Base-by-base conservation (phyloP, 441 rosid genomes). In the Manihot esculenta region DNA sequence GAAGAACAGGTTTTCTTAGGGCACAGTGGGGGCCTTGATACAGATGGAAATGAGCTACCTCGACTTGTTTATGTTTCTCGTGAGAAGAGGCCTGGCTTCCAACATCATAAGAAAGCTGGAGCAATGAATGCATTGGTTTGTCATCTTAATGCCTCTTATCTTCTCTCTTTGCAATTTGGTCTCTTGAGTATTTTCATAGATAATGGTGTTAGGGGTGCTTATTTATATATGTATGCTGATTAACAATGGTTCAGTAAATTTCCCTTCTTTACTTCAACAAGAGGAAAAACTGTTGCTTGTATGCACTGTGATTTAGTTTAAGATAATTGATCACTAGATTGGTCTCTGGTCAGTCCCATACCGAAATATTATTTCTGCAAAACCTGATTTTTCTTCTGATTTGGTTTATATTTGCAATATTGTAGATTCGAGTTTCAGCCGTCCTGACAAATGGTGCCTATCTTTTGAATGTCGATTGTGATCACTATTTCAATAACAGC, bases 111-210 rank as follows among this genome's bases (percentile, higher is more conserved):
- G 83, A 94, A 94, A 78, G 99, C 99, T 23, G 99, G 99, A 75
- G 99, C 99, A 57, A 94, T 94, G 99, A 94, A 94, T 83, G 97
- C 99, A 41, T 82, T 94, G 97, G 98, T 93, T 78, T 61, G 97
- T 81, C 70, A 21, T 68, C 74, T 71, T 72, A 8, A 44, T 50
- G 49, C 68, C 50, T 62, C 53, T 66, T 60, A 38, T 65, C 41
- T 69, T 13, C 10, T 71, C 26, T 5, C 18, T 67, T 0, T 41
- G 17, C 41, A 48, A 60, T 50, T 45, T 48, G 18, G 23, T 21
- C 12, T n/a, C 53, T n/a, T 57, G 30, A 68, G 17, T 64, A 17
- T 57, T 17, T 42, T 61, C 56, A 24, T n/a, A 14, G 38, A 49
- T 44, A 10, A 24, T 26, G 33, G 30, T n/a, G 12, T 35, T 11